Evolutionary conservation across 352 stramenopile genomes (phyloP), one percentile per base, ranked within the genome.

Genomic region (Thraustotheca clavata): DNA sequence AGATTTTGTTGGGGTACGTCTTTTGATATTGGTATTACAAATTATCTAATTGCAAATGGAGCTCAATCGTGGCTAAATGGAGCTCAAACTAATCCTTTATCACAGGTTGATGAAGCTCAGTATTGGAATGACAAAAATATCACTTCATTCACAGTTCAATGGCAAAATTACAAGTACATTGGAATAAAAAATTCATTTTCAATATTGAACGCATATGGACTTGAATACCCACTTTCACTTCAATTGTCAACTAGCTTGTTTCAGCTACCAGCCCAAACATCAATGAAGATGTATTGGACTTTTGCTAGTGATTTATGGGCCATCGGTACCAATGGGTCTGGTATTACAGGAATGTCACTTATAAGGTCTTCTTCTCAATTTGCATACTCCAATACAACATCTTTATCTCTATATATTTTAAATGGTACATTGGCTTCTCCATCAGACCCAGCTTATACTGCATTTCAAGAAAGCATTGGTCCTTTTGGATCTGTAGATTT

Each of bases 91-190:
- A 14, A 40, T n/a, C n/a, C 33, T 22, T 2, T 2, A 11, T 60
- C 50, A 7, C 24, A 39, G 12, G 3, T 22, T 7, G 50, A 60
- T 4, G 50, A 60, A 60, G 50, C 1, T 18, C 11, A 4, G 5
- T n/a, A 27, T 14, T 60, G 50, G 50, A 6, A 24, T 22, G 8
- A 8, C 7, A 22, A 43, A 8, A 38, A 38, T 12, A n/a, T 60
- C 6, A 1, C 27, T 12, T 18, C 27, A 26, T 60, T 47, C 50
- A 20, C 27, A n/a, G 14, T 24, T 22, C 29, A 43, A n/a, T 65
- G 57, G 57, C 57, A 65, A 65, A 65, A 65, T 34, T 65, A 65
- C 41, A 65, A 65, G 29, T 16, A 26, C 16, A 16, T 65, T 14
- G 57, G 57, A 4, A 39, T 65, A 29, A n/a, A 54, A 14, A 46